Conservation (phyloP, 2,329 filamentous ascomycete species). For the Cladosporium sp. region DNA sequence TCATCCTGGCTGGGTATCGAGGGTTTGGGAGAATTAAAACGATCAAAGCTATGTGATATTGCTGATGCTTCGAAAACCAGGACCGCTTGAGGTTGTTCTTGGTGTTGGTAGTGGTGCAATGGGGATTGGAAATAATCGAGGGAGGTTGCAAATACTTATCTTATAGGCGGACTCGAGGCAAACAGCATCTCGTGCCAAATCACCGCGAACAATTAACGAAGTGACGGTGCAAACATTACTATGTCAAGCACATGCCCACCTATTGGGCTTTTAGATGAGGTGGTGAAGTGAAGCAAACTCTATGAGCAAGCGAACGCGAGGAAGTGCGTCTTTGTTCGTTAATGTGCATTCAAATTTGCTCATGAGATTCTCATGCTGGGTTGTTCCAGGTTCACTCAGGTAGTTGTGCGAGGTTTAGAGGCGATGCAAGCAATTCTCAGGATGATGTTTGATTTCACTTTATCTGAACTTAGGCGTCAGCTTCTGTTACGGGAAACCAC, state of each 20-base stretch:
- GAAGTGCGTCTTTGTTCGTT: neutral
- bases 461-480: neutral
- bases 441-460: neutral
- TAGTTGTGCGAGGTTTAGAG: neutral
- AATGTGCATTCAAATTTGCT: neutral
- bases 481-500: neutral
- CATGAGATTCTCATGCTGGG: neutral
- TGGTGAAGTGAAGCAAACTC: neutral
- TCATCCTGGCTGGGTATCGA: neutral
- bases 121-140: neutral
- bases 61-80: neutral
- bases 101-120: neutral
- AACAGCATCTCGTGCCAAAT: neutral
- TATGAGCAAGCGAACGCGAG: neutral
- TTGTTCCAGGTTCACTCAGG: neutral
- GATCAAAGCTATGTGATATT: neutral
- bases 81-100: neutral
- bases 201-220: neutral
- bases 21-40: neutral
- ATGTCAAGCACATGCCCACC: neutral
- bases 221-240: neutral
- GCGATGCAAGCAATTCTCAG: neutral
- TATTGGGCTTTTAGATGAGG: neutral
- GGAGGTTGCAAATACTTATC: neutral
- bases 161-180: neutral